These are phyloP conservation scores for Suillus occidentalis DNA, from an alignment of 768 basidiomycete species.

Conservation along the genomic window DNA sequence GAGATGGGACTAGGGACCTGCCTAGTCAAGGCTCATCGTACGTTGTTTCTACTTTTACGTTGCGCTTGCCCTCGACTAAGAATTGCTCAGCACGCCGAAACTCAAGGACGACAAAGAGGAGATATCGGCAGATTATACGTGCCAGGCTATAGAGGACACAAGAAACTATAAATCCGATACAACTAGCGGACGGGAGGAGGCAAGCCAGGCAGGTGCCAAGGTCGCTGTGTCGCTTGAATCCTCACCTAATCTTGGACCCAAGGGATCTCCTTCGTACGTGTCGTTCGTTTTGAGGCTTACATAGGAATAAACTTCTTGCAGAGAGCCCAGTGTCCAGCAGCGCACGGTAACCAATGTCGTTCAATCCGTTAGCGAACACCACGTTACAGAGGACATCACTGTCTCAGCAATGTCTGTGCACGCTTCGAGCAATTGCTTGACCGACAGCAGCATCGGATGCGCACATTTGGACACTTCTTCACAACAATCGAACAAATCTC, in stretches of 20 bases:
- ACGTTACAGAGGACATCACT: background rate
- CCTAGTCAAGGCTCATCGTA: background rate
- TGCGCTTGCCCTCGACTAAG: background rate
- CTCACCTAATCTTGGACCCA: background rate
- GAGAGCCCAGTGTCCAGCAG: background rate
- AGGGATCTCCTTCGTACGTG: background rate
- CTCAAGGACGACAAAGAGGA: background rate
- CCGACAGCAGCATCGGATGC: background rate
- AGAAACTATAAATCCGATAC: background rate
- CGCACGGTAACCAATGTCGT: background rate
- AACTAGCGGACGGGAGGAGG: background rate
- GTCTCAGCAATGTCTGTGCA: background rate
- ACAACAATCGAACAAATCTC: background rate
- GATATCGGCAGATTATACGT: background rate
- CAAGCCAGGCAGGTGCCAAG: background rate
- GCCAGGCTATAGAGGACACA: background rate
- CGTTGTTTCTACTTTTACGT: background rate
- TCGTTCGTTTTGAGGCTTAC: background rate
- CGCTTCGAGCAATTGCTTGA: background rate
- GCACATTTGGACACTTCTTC: background rate
- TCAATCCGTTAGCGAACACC: background rate
- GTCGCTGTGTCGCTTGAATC: background rate
- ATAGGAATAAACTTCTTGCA: background rate
- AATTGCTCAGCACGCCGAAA: background rate
- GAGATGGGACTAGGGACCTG: background rate